Evolutionary conservation across 352 stramenopile species (phyloP), one percentile per base, ranked within the genome.

Genomic region (Pythium aristosporum): DNA sequence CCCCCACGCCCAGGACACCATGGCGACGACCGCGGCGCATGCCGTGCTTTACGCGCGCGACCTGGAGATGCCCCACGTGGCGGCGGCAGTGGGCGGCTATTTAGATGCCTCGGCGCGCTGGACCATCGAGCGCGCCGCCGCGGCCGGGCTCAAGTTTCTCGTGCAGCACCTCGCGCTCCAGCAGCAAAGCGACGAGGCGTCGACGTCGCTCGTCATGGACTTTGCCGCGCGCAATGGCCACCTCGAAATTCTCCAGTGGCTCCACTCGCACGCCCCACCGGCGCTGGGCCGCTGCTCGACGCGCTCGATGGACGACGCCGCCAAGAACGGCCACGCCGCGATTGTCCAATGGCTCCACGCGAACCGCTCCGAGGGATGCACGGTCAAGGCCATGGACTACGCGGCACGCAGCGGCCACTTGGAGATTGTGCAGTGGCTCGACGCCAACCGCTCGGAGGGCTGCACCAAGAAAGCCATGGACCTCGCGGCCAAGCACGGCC

Each of bases 191-290:
- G 37, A 71, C 12, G 70, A 73, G 21, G 74, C 71, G 57, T 37
- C 34, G 36, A 32, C 23, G 15, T 77, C 74, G 74, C 72, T 89
- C 16, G 79, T 88, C 32, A 89, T 91, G 80, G 82, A 89, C 57
- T 91, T 89, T 57, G 82, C 82, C 18, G 80, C 80, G 11, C 64
- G 72, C 63, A 87, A 85, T 51, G 82, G 80, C 32, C 78, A 91
- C 57, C 43, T 90, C 18, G 82, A 89, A 67, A 91, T 91, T 61
- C 77, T 94, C 21, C 69, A 87, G 65, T 88, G 81, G 81, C 71
- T 90, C 6, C 69, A 87, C 42, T 49, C 62, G 13, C 61, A 84
- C 52, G 37, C 73, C 74, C 43, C 58, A 34, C 6, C 73, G 77
- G 36, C 58, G 37, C 6, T 80, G 77, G 46, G 76, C 25, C 58